Evolutionary conservation across 2,329 filamentous ascomycete genomes (phyloP).

Genomic region (Fusarium penzigii): DNA sequence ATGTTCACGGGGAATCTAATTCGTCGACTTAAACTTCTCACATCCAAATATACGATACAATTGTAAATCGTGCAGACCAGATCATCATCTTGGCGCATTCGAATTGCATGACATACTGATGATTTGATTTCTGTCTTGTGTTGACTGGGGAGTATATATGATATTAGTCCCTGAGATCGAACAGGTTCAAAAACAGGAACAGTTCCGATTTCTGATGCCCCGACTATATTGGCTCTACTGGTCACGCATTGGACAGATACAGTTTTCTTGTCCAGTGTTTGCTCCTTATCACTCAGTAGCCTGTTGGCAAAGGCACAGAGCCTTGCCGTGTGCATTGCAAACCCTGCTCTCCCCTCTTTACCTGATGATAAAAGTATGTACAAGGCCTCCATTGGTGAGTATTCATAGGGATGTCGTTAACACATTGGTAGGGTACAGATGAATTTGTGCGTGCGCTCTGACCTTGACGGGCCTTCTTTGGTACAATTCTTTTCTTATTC

Average conservation of each 20-base stretch:
- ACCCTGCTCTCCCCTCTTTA: constrained; percentile 1
- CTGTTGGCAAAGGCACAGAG: constrained; percentile 31
- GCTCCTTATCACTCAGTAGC: not conserved
- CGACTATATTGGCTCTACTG: constrained; percentile 5
- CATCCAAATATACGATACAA: constrained; percentile 1
- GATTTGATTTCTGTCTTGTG: not conserved
- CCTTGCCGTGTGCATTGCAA: constrained; percentile 6
- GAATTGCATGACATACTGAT: not conserved
- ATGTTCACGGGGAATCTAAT: not conserved
- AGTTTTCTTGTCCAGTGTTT: not conserved
- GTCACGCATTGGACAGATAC: constrained; percentile 5
- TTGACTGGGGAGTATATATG: not conserved
- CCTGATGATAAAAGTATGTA: constrained; percentile 1
- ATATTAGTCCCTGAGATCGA: not conserved
- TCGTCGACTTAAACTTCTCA: not conserved
- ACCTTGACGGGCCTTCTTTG: not conserved
- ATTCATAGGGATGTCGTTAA: constrained; percentile 1
- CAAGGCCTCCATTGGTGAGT: constrained; percentile 4
- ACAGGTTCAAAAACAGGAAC: not conserved
- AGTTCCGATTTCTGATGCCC: constrained; percentile 1
- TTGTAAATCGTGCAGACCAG: not conserved
- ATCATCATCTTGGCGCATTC: not conserved
- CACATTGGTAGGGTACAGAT: constrained; percentile 4
- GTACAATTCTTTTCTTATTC: constrained; percentile 2
- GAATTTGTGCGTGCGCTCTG: too few species aligned